Evolutionary conservation across 352 stramenopile genomes (phyloP).

Genomic region (Pythium monospermum): DNA sequence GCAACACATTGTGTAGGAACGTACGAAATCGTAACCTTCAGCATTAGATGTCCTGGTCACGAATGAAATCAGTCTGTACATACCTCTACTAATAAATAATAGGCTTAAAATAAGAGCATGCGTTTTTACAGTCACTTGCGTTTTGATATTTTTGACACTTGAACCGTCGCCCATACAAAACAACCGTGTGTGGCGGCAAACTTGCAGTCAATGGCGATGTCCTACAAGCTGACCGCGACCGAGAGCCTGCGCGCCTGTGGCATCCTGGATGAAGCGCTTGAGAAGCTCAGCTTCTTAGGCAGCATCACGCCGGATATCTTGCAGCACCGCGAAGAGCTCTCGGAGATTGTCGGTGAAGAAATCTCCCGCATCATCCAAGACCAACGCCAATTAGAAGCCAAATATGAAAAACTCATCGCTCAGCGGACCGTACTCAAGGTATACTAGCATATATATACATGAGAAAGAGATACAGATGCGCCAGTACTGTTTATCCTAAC

Average conservation of each 20-base stretch:
- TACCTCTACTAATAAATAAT: too few relatives aligned
- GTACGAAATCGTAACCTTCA: too few relatives aligned
- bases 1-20: too few relatives aligned
- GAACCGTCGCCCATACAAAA: too few relatives aligned
- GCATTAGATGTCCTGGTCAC: too few relatives aligned
- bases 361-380: slow-evolving; percentile 92
- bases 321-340: slow-evolving; percentile 90
- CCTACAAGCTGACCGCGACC: slow-evolving; percentile 58
- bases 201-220: slow-evolving; percentile 11
- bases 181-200: background rate
- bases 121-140: too few relatives aligned
- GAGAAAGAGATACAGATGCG: too few relatives aligned
- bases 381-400: slow-evolving; percentile 78
- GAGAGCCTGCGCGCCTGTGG: slow-evolving; percentile 71
- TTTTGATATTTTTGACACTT: too few relatives aligned
- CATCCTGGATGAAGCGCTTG: slow-evolving; percentile 86
- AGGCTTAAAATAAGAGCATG: too few relatives aligned
- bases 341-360: slow-evolving; percentile 89
- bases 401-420: slow-evolving; percentile 89
- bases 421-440: slow-evolving; percentile 83
- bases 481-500: background rate
- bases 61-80: too few relatives aligned
- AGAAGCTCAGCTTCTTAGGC: slow-evolving; percentile 89
- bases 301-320: slow-evolving; percentile 90
- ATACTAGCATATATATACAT: too few relatives aligned